These are phyloP conservation scores for Sclerotinia glacialis DNA, from an alignment of 2,329 filamentous ascomycete genomes.

Conservation along the genomic window DNA sequence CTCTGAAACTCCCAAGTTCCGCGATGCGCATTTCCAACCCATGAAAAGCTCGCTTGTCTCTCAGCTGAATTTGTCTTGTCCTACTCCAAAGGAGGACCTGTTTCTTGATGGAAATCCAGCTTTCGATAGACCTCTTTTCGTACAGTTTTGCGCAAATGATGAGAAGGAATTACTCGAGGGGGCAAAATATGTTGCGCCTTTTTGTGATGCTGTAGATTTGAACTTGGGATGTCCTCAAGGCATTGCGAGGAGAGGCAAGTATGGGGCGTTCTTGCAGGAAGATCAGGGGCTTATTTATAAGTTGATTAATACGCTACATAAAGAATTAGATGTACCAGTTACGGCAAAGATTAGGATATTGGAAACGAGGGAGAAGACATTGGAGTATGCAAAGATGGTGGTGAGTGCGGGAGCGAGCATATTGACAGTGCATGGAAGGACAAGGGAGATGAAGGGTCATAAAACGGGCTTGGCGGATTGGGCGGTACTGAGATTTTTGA, in stretches of 20 bases:
- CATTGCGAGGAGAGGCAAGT: slow-evolving; percentile 85
- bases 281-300: slow-evolving; percentile 78
- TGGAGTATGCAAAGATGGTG: slow-evolving; percentile 86
- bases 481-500: slow-evolving; percentile 75
- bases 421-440: slow-evolving; percentile 85
- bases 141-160: slow-evolving; percentile 94
- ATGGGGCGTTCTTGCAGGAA: slow-evolving; percentile 93
- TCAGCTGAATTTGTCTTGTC: slow-evolving; percentile 26
- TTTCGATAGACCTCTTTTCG: slow-evolving; percentile 84
- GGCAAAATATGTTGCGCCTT: slow-evolving; percentile 73
- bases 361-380: slow-evolving; percentile 79
- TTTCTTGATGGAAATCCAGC: slow-evolving; percentile 84
- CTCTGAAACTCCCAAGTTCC: slow-evolving; percentile 70
- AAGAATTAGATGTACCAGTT: slow-evolving; percentile 74
- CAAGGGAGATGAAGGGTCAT: slow-evolving; percentile 91
- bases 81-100: slow-evolving; percentile 39
- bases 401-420: slow-evolving; percentile 87
- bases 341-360: slow-evolving; percentile 93
- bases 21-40: slow-evolving; percentile 74
- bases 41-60: slow-evolving; percentile 40
- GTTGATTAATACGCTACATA: slow-evolving; percentile 82
- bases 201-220: slow-evolving; percentile 92
- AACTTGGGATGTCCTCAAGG: slow-evolving; percentile 96
- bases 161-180: slow-evolving; percentile 76
- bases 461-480: slow-evolving; percentile 92